Base-by-base conservation (phyloP, 352 stramenopile species). In the Globisporangium nagaii region DNA sequence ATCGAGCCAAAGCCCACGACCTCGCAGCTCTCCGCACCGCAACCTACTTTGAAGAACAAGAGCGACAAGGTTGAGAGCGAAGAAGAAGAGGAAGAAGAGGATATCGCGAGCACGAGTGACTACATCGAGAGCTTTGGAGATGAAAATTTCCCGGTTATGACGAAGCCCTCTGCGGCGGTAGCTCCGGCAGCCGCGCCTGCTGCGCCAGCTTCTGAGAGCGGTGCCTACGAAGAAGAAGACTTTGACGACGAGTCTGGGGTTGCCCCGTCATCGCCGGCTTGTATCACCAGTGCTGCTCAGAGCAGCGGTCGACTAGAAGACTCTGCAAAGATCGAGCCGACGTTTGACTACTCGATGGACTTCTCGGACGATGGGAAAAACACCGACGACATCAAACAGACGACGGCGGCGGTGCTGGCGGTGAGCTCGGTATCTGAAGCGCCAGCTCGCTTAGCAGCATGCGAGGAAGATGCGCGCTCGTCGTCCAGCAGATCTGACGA, bases 261-360 rank as follows among this genome's bases (percentile, higher is more conserved):
- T 25, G 32, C 27, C 13, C 25, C 35, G 13, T 0, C 20, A 41
- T 13, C 62, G 34, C 28, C 30, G 4, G 36, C 30, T 36, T 32
- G 24, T 42, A 17, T 22, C 9, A 4, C 9, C 22, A 31, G 4
- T 7, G 22, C 15, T 4, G 56, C 27, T 42, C 35, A 11, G 1
- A 22, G 35, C 10, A 2, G n/a, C n/a, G n/a, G 17, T 11, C 20
- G 12, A 17, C 15, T 44, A 12, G 50, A 58, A 4, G 40, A 49
- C 19, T 37, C 45, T 2, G 3, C 45, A 4, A 73, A 58, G 15
- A 32, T 55, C 7, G 69, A 75, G 12, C 68, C 61, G 0, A 70
- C 61, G 17, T 86, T 81, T 40, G 67, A 88, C 53, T 90, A 88
- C 56, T 90, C 79, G 37, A 85, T 88, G 66, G 74, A 90, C 30